phyloP scores from a whole-genome alignment of 371 early-diverging fungal genomes.

The Mortierella sp. region DNA sequence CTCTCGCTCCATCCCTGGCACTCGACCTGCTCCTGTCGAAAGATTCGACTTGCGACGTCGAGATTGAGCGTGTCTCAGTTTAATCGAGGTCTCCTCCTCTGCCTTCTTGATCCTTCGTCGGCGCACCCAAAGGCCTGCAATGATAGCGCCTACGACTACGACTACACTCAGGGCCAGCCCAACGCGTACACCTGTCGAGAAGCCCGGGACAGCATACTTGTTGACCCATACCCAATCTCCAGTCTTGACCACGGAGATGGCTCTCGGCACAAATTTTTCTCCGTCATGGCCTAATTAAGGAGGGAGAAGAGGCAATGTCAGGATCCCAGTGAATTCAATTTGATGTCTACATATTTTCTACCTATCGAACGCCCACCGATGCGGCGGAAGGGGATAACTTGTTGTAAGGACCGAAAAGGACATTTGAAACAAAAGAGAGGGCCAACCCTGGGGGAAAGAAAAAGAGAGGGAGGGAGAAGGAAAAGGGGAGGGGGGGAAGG shows the following conservation, averaged over 20 bases:
- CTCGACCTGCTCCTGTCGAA: no score
- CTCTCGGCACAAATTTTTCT: constrained; percentile 2
- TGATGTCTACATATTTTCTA: no score
- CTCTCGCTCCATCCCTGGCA: no score
- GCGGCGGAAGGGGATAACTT: no score
- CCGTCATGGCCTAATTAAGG: constrained; percentile 14
- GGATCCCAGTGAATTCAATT: no score
- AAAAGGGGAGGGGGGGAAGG: neutral
- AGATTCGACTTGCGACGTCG: no score
- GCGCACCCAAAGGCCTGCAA: constrained; percentile 34
- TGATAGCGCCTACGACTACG: constrained; percentile 32
- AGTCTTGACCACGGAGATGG: constrained; percentile 28
- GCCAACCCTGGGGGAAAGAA: neutral
- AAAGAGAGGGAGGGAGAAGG: neutral
- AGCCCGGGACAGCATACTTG: constrained; percentile 12
- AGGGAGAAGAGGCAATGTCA: no score
- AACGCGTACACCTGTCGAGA: constrained; percentile 29
- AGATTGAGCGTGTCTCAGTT: no score
- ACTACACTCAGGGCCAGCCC: constrained; percentile 24
- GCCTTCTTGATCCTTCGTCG: constrained; percentile 17
- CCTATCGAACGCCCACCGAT: no score
- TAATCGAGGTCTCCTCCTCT: no score
- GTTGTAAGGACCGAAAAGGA: neutral
- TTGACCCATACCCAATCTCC: constrained; percentile 18
- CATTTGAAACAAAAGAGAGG: neutral